These are phyloP conservation scores for Fusarium sp. DNA, from an alignment of 2,329 filamentous ascomycete genomes.

Conservation along the genomic window DNA sequence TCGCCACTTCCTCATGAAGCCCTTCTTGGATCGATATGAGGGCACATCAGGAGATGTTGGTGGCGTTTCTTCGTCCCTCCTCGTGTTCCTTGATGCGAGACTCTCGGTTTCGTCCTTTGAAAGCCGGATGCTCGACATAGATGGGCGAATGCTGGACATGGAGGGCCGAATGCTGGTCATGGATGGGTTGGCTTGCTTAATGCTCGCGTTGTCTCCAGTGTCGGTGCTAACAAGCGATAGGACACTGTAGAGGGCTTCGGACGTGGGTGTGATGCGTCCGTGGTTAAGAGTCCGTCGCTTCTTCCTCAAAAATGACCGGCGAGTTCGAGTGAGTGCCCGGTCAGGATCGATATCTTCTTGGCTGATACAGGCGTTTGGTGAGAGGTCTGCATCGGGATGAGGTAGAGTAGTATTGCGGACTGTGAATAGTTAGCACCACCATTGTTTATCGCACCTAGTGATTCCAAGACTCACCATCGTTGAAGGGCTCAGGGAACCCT, in stretches of 20 bases:
- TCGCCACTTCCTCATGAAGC: constrained; percentile 40
- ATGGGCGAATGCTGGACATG: constrained; percentile 46
- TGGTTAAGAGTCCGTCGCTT: constrained; percentile 57
- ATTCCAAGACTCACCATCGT: constrained; percentile 52
- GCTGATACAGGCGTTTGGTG: constrained; percentile 65
- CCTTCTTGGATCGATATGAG: constrained; percentile 43
- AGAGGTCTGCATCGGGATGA: constrained; percentile 70
- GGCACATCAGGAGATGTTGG: constrained; percentile 50
- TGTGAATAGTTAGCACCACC: constrained; percentile 35
- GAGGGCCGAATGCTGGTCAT: constrained; percentile 44
- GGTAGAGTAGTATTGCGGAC: constrained; percentile 69
- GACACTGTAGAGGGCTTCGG: constrained; percentile 46
- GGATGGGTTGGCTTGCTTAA: constrained; percentile 40
- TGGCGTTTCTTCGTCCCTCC: constrained; percentile 47
- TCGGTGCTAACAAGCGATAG: constrained; percentile 47
- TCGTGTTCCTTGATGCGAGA: constrained; percentile 41
- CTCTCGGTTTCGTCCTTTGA: constrained; percentile 56
- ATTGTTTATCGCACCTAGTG: background rate
- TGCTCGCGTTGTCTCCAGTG: constrained; percentile 32
- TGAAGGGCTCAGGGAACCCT: constrained; percentile 64
- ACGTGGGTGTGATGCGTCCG: constrained; percentile 54
- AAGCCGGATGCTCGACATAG: constrained; percentile 46
- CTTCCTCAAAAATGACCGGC: constrained; percentile 59
- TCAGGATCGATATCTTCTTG: constrained; percentile 62
- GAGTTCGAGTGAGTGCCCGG: constrained; percentile 55